Percentiles rank a stretch among this genome's conserved stretches.
These are phyloP conservation scores for Phialophora macrospora DNA, from an alignment of 2,329 filamentous ascomycete species.

Conservation along the genomic window DNA sequence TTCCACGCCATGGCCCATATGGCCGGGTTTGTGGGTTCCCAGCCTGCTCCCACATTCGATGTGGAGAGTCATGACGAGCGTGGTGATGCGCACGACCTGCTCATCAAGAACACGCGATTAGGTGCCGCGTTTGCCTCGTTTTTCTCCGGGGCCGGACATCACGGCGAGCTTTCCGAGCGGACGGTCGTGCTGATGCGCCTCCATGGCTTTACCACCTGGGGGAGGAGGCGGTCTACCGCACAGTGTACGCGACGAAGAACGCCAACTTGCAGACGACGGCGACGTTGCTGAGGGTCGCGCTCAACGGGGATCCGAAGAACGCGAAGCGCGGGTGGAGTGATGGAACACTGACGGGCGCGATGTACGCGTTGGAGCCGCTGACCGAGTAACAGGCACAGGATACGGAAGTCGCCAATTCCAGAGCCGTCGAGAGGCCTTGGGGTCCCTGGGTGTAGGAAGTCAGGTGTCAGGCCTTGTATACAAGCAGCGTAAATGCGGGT, in stretches of 20 bases:
- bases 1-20: constrained; percentile 52
- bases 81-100: constrained; percentile 45
- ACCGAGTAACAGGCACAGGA: constrained; percentile 27
- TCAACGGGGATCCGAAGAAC: constrained; percentile 3
- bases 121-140: constrained; percentile 45
- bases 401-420: constrained; percentile 6
- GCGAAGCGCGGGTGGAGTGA: constrained; percentile 3
- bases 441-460: constrained; percentile 28
- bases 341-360: neutral
- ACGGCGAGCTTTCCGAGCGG: constrained; percentile 31
- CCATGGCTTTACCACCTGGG: constrained; percentile 53
- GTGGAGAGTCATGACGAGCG: constrained; percentile 39
- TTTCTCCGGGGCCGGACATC: constrained; percentile 38
- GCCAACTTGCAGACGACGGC: constrained; percentile 50
- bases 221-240: constrained; percentile 48
- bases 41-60: constrained; percentile 43
- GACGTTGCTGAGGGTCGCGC: constrained; percentile 35
- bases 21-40: constrained; percentile 50
- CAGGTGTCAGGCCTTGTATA: constrained; percentile 26
- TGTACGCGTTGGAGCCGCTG: constrained; percentile 20
- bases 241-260: constrained; percentile 53
- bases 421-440: constrained; percentile 25
- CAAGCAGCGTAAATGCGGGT: constrained; percentile 16
- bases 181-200: constrained; percentile 53
- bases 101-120: constrained; percentile 45